Base-by-base conservation (phyloP, 78 protist species). In the Dictyostelium intermedium region DNA sequence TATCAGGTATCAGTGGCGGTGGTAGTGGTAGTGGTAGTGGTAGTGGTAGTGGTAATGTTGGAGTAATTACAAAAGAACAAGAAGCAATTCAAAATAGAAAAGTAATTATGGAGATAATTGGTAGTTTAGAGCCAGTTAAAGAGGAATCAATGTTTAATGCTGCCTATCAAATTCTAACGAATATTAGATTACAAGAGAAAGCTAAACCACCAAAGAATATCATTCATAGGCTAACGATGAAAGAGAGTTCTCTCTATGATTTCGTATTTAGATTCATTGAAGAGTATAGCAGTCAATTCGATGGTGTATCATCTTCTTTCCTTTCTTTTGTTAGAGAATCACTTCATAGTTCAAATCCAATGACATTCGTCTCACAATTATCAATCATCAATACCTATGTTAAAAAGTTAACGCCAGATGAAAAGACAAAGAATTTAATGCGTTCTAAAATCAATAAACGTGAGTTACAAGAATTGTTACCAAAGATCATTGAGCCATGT, bases 401-500 rank as follows among this genome's bases (percentile, higher is more conserved):
- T 10, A 69, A 56, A 30, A 91, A 91, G 74, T 37, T 78, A 7
- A 14, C 45, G 2, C 63, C 72, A 0, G 91, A 85, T 27, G 92
- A 84, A 25, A 91, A 91, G 20, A 60, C 87, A 23, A 91, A 91
- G 50, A 50, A 85, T 32, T 53, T 80, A 30, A 35, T 47, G 10
- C 69, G 66, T n/a, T 70, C 77, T 4, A 56, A 37, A n/a, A n/a
- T 66, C 11, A 85, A 85, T 18, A 91, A 91, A 69, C 25, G 87
- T 23, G 95, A 85, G n/a, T 53, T 91, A 20, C 95, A 91, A 79
- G 95, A 91, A 70, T n/a, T 91, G 16, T 6, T 85, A 8, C 95
- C 91, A 61, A 91, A 91, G 85, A 85, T 91, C 82, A 74, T 91
- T 16, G 95, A 91, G 14, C 79, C 95, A 7, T 91, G 95, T 43